These are phyloP conservation scores for Tillandsia leiboldiana DNA, from an alignment of 176 grass and related monocot species.

Conservation along the genomic window DNA sequence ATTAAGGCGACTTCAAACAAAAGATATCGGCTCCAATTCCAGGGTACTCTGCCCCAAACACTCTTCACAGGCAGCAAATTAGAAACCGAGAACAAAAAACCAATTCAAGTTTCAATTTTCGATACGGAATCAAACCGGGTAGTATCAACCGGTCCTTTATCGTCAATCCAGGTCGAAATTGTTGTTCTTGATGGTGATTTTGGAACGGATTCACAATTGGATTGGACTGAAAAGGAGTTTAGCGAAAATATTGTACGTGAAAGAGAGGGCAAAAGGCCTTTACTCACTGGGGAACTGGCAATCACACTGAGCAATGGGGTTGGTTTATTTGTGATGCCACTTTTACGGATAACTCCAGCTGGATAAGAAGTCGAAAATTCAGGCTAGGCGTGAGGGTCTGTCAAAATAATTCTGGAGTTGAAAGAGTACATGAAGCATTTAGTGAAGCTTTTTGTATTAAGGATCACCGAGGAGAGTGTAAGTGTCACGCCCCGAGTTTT, in stretches of 20 bases:
- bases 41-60: no score
- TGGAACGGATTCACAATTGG: no score
- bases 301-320: slow-evolving; percentile 63
- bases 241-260: slow-evolving; percentile 54
- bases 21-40: no score
- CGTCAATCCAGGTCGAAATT: no score
- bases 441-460: no score
- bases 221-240: no score
- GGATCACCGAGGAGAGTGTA: slow-evolving; percentile 97
- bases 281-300: slow-evolving; percentile 57
- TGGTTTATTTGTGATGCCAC: no score
- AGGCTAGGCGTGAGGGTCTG: slow-evolving; percentile 62
- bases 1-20: no score
- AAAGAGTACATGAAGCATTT: slow-evolving; percentile 61
- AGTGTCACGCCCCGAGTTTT: no score
- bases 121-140: slow-evolving; percentile 44
- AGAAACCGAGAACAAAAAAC: slow-evolving; percentile 49
- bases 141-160: slow-evolving; percentile 34
- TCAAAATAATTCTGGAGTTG: slow-evolving; percentile 30
- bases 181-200: no score
- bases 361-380: slow-evolving; percentile 72
- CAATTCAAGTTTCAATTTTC: slow-evolving; percentile 45
- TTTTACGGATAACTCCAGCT: slow-evolving; percentile 94
- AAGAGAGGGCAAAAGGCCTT: slow-evolving; percentile 71
- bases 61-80: slow-evolving; percentile 39